phyloP scores from a whole-genome alignment of 352 stramenopile species.

The Vaucheria bursata region DNA sequence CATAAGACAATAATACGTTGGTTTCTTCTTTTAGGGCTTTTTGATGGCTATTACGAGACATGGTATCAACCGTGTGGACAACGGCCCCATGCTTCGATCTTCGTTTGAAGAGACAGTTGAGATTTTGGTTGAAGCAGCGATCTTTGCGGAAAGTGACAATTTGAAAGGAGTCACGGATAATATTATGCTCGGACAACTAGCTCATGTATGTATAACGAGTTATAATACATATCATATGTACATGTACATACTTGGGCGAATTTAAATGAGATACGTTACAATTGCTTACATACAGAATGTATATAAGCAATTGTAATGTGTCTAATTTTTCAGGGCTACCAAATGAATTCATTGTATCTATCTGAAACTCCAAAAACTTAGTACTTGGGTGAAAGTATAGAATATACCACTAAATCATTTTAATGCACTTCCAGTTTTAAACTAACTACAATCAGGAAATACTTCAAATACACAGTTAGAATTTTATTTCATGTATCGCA shows the following conservation, averaged over 20 bases:
- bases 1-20: no score
- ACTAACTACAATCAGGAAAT: no score
- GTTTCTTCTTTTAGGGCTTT: slow-evolving; percentile 19
- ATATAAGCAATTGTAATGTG: background rate
- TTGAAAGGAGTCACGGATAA: slow-evolving; percentile 97
- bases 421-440: no score
- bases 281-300: background rate
- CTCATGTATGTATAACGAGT: slow-evolving; percentile 46
- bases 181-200: slow-evolving; percentile 83
- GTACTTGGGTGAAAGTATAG: no score
- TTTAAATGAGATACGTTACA: background rate
- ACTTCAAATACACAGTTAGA: no score
- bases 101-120: slow-evolving; percentile 99
- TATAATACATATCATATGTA: background rate
- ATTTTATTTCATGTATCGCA: no score
- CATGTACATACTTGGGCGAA: background rate
- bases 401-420: no score
- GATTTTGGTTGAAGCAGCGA: slow-evolving; percentile 96
- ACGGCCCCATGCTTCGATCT: slow-evolving; percentile 85
- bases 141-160: slow-evolving; percentile 92
- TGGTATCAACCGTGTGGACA: slow-evolving; percentile 98
- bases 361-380: no score
- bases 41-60: slow-evolving; percentile 92
- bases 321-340: background rate
- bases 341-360: no score